phyloP scores from a whole-genome alignment of 2,329 filamentous ascomycete species.

The Microascus cirrosus region DNA sequence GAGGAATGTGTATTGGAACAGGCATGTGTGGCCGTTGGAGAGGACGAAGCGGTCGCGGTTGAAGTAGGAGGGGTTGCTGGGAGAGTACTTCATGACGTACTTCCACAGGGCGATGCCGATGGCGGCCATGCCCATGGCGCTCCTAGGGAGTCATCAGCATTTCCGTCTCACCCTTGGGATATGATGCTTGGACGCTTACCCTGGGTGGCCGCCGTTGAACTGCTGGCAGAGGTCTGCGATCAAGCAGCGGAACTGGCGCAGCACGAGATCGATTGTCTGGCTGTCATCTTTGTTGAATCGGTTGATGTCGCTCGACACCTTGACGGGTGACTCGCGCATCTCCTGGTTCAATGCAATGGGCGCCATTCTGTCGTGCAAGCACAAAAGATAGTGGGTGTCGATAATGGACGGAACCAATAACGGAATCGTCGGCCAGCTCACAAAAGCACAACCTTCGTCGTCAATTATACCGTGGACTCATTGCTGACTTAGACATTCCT shows the following conservation, averaged over 20 bases:
- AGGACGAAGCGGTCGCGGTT: conserved; percentile 98
- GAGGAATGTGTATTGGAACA: conserved; percentile 97
- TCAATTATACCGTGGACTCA: not conserved
- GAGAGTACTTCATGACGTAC: conserved; percentile 99
- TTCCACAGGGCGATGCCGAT: conserved; percentile 95
- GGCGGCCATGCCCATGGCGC: conserved; percentile 67
- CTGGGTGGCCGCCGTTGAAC: not conserved
- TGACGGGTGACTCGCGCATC: not conserved
- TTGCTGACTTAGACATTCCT: not conserved
- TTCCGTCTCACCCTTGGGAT: not conserved
- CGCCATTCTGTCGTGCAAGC: not conserved
- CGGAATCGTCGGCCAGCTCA: not conserved
- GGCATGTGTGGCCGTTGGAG: conserved; percentile 98
- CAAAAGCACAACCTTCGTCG: not conserved
- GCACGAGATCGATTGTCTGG: not conserved
- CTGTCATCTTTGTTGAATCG: not conserved
- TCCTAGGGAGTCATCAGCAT: not conserved
- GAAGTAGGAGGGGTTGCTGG: conserved; percentile 93
- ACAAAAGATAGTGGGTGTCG: not conserved
- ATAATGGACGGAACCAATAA: not conserved
- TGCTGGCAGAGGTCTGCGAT: not conserved
- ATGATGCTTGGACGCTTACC: not conserved
- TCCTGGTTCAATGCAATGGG: not conserved
- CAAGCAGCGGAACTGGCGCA: not conserved
- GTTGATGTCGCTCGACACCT: not conserved